These are phyloP conservation scores for Tetracentron sinense DNA, from an alignment of 164 flowering plant species.

Conservation along the genomic window DNA sequence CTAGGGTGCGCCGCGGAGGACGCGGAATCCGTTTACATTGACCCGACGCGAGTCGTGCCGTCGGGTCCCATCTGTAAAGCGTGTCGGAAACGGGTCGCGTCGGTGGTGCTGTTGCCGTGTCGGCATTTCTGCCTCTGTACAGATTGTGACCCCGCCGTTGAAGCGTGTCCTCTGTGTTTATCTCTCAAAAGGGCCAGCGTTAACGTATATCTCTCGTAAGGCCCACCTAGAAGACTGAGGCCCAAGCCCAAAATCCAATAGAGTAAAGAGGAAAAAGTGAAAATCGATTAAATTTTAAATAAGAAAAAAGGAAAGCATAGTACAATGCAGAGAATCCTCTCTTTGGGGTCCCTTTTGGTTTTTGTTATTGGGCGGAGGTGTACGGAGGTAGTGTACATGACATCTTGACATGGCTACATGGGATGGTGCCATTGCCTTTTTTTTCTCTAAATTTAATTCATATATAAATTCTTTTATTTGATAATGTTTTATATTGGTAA, in stretches of 20 bases:
- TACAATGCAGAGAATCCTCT: neutral
- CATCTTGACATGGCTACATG: constrained; percentile 26
- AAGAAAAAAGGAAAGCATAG: neutral
- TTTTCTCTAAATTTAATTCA: constrained; percentile 11
- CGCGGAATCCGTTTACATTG: constrained; percentile 66
- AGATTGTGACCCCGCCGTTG: constrained; percentile 53
- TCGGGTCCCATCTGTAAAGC: constrained; percentile 43
- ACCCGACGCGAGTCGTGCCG: constrained; percentile 45
- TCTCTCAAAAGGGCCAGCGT: constrained; percentile 47
- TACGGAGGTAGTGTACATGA: constrained; percentile 34
- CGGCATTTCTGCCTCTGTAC: constrained; percentile 66
- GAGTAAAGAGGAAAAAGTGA: neutral
- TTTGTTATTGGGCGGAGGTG: constrained; percentile 10
- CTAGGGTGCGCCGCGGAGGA: constrained; percentile 49
- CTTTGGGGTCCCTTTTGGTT: neutral
- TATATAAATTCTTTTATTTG: constrained; percentile 38
- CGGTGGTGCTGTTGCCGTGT: constrained; percentile 75
- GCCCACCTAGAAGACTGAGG: constrained; percentile 14
- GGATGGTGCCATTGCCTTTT: constrained; percentile 7
- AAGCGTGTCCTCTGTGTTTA: constrained; percentile 67
- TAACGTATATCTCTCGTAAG: constrained; percentile 49
- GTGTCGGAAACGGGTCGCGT: constrained; percentile 48
- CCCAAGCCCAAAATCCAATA: neutral
- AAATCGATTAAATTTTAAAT: neutral
- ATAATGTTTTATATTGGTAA: constrained; percentile 4